phyloP scores from a whole-genome alignment of 2,329 filamentous ascomycete genomes.

The Epichloe sylvatica region DNA sequence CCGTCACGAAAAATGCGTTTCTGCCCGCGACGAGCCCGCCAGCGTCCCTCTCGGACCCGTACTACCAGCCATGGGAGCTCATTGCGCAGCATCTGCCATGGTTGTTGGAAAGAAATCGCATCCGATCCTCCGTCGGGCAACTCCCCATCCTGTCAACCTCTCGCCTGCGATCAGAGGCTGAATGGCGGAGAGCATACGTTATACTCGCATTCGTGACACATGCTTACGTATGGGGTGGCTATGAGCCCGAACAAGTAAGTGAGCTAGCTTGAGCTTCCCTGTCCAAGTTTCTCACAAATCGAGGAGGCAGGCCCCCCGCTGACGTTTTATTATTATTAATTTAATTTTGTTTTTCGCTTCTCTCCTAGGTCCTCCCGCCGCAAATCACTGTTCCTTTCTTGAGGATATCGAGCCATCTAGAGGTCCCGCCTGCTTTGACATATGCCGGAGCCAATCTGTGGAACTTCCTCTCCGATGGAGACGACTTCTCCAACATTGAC shows the following conservation, averaged over 20 bases:
- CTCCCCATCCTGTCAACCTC: conserved; percentile 59
- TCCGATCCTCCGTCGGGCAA: conserved; percentile 48
- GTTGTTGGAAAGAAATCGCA: conserved; percentile 47
- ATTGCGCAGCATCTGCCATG: conserved; percentile 53
- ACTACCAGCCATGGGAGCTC: conserved; percentile 70
- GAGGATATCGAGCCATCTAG: conserved; percentile 54
- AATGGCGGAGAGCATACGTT: conserved; percentile 73
- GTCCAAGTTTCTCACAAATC: no score
- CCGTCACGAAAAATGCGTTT: conserved; percentile 52
- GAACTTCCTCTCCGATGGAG: conserved; percentile 50
- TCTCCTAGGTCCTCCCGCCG: conserved; percentile 49
- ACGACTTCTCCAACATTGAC: conserved; percentile 49
- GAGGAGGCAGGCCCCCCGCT: no score
- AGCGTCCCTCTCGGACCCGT: conserved; percentile 47
- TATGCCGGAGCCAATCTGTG: conserved; percentile 79
- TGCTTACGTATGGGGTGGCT: conserved; percentile 79
- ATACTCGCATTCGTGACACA: conserved; percentile 70
- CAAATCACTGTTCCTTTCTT: conserved; percentile 67
- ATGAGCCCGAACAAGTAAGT: conserved; percentile 55
- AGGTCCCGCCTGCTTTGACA: conserved; percentile 77
- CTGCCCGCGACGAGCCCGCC: conserved; percentile 59
- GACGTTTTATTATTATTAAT: no score
- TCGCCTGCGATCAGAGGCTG: conserved; percentile 46
- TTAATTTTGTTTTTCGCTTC: not conserved
- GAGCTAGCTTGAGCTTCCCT: not conserved